Base-by-base conservation (phyloP, 208 protist species). In the Crithidia expoeki region DNA sequence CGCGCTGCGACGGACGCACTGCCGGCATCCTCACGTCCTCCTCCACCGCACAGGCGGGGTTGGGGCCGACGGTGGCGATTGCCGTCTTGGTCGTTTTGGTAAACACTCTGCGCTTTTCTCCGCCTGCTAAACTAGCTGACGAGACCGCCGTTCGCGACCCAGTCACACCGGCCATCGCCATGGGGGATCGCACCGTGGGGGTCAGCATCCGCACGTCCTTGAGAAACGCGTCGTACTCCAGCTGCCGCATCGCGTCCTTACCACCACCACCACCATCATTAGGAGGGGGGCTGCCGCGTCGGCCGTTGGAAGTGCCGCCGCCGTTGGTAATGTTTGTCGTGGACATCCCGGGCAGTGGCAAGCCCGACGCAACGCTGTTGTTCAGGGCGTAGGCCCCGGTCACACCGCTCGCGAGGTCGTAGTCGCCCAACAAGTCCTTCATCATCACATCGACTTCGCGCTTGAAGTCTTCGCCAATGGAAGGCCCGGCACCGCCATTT, bases 361-460 rank as follows among this genome's bases (percentile, higher is more conserved):
- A 16, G 14, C 50, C 28, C 10, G 33, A 44, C 4, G 46, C 28
- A 9, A 40, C n/a, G 11, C 16, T 66, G 36, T 23, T 60, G 34
- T 58, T 58, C 6, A 42, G 40, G n/a, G 40, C 28, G 11, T 21
- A 32, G 16, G 14, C 47, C 16, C 33, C 27, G 1, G 28, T 56
- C 36, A 53, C 44, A 21, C 64, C 32, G 49, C 44, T 25, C 0
- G 30, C 53, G 36, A 70, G 11, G 52, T 74, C 50, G 49, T 74
- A 76, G 55, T 59, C 61, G 52, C 61, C 71, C 17, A 82, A 23
- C 27, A 78, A 19, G n/a, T 62, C 72, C 46, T 55, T 68, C 71
- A 81, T 73, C 58, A 85, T 25, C 19, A 72, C 63, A 40, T 81
- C 80, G n/a, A 85, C 74, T 46, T 81, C 80, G 23, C 75, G 62